Evolutionary conservation across 164 flowering plant species (phyloP), one percentile per base, ranked within the genome.

Genomic region (Echeveria elegans): DNA sequence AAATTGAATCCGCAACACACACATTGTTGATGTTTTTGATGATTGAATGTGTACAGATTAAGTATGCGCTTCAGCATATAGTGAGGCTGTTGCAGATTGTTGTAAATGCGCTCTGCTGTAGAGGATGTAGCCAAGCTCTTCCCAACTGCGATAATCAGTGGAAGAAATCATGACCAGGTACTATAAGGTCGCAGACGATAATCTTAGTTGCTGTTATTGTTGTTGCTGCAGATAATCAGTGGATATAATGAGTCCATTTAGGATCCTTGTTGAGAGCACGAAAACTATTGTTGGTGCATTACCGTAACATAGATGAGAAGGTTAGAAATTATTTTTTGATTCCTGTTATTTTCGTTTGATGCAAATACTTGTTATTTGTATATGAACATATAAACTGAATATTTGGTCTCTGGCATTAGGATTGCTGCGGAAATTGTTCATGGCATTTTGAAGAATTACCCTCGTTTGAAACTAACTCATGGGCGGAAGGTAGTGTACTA

Each of bases 211-310:
- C n/a, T n/a, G n/a, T n/a, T n/a, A n/a, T n/a, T n/a, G n/a, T n/a
- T n/a, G n/a, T n/a, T n/a, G n/a, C n/a, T n/a, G 98, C 68, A 93
- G 98, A 75, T 97, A 93, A 81, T 97, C 97, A 32, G 90, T 93
- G 98, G 98, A 93, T 80, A 93, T 93, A 53, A 79, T 82, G 80
- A 77, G 88, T 31, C 95, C 98, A 32, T 86, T 81, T 82, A 82
- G 77, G 80, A 73, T 86, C 80, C 96, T 91, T 48, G 82, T 88
- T 30, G 90, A 94, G 81, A 74, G 69, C 47, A 88, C 93, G 16
- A 82, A 81, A 72, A 88, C 61, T 26, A 91, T 94, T 47, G 66
- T 79, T 76, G 99, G 99, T 29, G 83, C 88, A 95, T 86, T 95
- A 92, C 63, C 93, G 99, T 41, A 86, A 86, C 66, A 97, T 92